Evolutionary conservation across 108 stramenopile species (phyloP), one percentile per base, ranked within the genome.

Genomic region (Poteriospumella lacustris): DNA sequence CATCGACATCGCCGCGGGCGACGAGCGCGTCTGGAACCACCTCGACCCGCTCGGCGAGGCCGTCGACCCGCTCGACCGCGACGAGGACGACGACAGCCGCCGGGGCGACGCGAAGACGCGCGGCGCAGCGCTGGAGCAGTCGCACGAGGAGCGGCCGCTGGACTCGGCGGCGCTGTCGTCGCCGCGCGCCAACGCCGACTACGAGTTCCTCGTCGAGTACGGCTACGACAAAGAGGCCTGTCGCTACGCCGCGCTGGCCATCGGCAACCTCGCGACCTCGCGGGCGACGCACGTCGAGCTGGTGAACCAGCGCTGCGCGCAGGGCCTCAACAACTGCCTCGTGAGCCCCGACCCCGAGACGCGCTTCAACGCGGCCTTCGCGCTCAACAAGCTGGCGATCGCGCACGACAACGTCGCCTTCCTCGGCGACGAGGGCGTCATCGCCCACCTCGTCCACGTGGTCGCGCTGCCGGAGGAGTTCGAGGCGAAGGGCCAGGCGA

Each of bases 201-300:
- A n/a, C 75, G 81, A 77, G 38, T 47, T 0, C 64, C 69, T 77
- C 42, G 5, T 41, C 43, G 42, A 79, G 43, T 34, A 80, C 79
- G 82, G 82, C 28, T 85, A 88, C 64, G 87, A 88, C 43, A 43
- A 75, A 76, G 85, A 90, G 73, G 79, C 72, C 28, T 75, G 87
- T 40, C 82, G 91, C 40, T 92, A 85, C 75, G 90, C 92, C 9
- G 89, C 83, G 58, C 80, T 92, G 85, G 90, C 90, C 33, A 47
- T 91, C 29, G 89, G 92, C 31, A 86, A 90, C 44, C 70, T 92
- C 38, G 80, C 85, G 29, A 72, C 62, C 9, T 73, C 70, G 3
- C 12, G 31, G 9, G 33, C 5, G 38, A 19, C 33, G 3, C 70
- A 73, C 24, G 5, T 15, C 9, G 9, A 24, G 31, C 41, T 73